These are phyloP conservation scores for Plenodomus biglobosus DNA, from an alignment of 2,329 filamentous ascomycete species.

Conservation along the genomic window DNA sequence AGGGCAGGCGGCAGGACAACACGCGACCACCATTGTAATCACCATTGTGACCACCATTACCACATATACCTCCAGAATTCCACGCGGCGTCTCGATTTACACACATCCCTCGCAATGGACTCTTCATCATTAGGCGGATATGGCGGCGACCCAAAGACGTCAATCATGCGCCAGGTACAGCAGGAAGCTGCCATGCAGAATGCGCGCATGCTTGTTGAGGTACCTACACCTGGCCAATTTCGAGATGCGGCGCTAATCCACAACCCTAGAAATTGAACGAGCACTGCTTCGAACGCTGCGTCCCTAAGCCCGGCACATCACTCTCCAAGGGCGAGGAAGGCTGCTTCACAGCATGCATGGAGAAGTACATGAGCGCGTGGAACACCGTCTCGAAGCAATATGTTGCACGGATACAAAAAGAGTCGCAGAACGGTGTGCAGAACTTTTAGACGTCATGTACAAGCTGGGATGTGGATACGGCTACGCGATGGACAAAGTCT, in stretches of 20 bases:
- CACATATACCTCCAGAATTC: background rate
- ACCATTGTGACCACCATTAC: conserved; percentile 3
- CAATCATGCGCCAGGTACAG: conserved; percentile 55
- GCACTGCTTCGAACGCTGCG: conserved; percentile 59
- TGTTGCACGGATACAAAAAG: conserved; percentile 52
- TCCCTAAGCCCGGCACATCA: conserved; percentile 55
- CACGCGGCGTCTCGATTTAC: background rate
- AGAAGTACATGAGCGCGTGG: conserved; percentile 59
- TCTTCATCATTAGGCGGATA: conserved; percentile 38
- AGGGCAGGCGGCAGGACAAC: background rate
- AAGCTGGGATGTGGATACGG: background rate
- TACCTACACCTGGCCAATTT: background rate
- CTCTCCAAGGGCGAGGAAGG: conserved; percentile 53
- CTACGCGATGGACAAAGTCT: background rate
- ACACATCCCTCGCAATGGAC: conserved; percentile 29
- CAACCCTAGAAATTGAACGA: conserved; percentile 53
- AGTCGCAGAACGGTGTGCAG: conserved; percentile 17
- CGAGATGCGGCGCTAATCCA: background rate
- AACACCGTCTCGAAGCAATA: conserved; percentile 55
- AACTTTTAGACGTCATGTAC: conserved; percentile 5
- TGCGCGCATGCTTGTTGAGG: conserved; percentile 53
- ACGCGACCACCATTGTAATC: conserved; percentile 2
- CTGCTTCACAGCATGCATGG: conserved; percentile 57
- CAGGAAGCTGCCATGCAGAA: conserved; percentile 57
- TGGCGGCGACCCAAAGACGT: conserved; percentile 48